A percentile compares a stretch with the other conserved stretches of the same genome.
Evolutionary conservation across 176 grass and related monocot species (phyloP).

Genomic region (Triticum dicoccoides): DNA sequence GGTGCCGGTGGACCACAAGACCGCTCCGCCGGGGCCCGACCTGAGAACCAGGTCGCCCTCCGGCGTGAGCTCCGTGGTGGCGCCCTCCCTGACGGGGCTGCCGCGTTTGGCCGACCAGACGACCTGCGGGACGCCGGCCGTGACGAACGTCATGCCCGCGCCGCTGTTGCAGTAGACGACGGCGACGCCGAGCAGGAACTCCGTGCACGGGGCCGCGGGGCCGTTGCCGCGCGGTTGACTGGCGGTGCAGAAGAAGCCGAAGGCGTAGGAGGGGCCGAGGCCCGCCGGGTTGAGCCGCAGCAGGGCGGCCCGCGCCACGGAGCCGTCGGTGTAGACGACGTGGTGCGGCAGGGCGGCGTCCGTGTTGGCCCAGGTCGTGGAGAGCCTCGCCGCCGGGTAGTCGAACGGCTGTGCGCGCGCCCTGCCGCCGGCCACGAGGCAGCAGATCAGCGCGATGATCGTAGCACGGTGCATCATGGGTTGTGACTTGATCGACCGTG

Average conservation of each 20-base stretch:
- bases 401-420: conserved; percentile 23
- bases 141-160: conserved; percentile 19
- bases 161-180: conserved; percentile 53
- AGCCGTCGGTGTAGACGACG: conserved; percentile 34
- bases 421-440: neutral
- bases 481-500: neutral
- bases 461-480: neutral
- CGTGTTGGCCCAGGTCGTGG: conserved; percentile 34
- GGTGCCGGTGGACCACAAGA: conserved; percentile 25
- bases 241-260: conserved; percentile 53
- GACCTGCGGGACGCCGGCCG: conserved; percentile 31
- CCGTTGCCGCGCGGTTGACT: neutral
- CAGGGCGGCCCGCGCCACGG: conserved; percentile 35
- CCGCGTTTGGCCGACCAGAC: conserved; percentile 52
- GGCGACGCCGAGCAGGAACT: conserved; percentile 41
- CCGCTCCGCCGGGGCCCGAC: neutral
- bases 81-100: conserved; percentile 15
- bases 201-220: neutral
- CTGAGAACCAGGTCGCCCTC: conserved; percentile 27
- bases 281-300: conserved; percentile 38
- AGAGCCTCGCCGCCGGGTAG: conserved; percentile 19
- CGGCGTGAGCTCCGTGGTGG: conserved; percentile 7
- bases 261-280: conserved; percentile 41
- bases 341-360: conserved; percentile 30
- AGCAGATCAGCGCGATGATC: neutral